Base-by-base conservation (phyloP, 345 rosid species). In the Punica granatum region DNA sequence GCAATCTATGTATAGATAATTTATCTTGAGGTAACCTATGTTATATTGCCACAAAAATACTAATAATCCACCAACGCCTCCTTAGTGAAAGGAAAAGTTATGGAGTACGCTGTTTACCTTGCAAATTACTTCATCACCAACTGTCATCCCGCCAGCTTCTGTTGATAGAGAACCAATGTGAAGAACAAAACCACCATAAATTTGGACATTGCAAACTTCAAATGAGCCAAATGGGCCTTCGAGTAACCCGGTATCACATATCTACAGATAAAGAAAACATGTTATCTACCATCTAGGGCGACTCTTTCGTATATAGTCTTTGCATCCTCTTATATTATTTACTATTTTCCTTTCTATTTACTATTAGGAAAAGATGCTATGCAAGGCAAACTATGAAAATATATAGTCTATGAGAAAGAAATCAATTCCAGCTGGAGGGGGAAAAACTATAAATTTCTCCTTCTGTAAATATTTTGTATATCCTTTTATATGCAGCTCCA, bases 161-260 rank as follows among this genome's bases (percentile, higher is more conserved):
- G 78, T 80, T 65, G 79, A 67, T 64, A 87, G 69, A 65, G 78
- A 86, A 69, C 97, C 98, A 73, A 95, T 85, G 72, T 95, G 97
- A 72, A 95, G 81, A 81, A 92, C 80, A 77, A 88, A 95, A 65
- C 99, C 99, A 46, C 96, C 97, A 82, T 73, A 95, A 62, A 82
- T 81, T 82, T 95, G 98, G 68, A 95, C 97, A 74, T 90, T 85
- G 68, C 81, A 78, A 44, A 94, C 97, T 76, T 85, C 77, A 59
- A 89, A 94, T 48, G 84, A 75, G 64, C 96, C 96, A 64, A 82
- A 87, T 16, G 92, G 71, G 65, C 96, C 97, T 71, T 87, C 90
- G 70, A 93, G 81, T 37, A 68, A 61, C 65, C 98, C 94, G 0
- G 86, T 87, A 74, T 93, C 97, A 79, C 84, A 93, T 72, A 87